Evolutionary conservation across 1,284 basidiomycete genomes (phyloP).

Genomic region (Boletellus deceptivus): DNA sequence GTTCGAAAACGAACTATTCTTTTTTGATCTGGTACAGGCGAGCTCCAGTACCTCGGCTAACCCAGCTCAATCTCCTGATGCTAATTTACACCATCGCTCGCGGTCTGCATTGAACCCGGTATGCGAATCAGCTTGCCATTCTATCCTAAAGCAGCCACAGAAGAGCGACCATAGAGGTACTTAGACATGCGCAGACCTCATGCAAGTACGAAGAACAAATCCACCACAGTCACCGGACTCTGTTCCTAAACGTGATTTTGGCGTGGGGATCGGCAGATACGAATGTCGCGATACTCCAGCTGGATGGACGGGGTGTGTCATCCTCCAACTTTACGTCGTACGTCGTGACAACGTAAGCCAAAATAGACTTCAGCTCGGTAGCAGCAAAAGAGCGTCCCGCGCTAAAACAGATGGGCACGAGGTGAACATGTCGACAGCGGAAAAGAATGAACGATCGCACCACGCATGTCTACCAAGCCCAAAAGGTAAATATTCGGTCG

Average conservation of each 20-base stretch:
- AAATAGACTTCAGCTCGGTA: conserved; percentile 29
- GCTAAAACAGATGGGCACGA: background rate
- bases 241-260: background rate
- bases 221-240: background rate
- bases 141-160: too few species aligned
- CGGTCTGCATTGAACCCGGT: too few species aligned
- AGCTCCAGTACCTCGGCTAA: too few species aligned
- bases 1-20: too few species aligned
- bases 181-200: too few species aligned
- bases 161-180: too few species aligned
- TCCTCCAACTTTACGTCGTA: conserved; percentile 34
- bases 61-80: too few species aligned
- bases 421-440: background rate
- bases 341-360: conserved; percentile 29
- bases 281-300: background rate
- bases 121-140: too few species aligned
- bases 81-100: too few species aligned
- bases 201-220: too few species aligned
- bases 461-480: conserved; percentile 20
- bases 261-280: background rate
- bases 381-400: conserved; percentile 15
- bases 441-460: conserved; percentile 4
- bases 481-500: conserved; percentile 18
- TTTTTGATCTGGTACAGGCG: too few species aligned
- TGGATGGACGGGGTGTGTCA: conserved; percentile 8